Evolutionary conservation across 2,329 filamentous ascomycete species (phyloP).

Genomic region (Paraphoma sp.): DNA sequence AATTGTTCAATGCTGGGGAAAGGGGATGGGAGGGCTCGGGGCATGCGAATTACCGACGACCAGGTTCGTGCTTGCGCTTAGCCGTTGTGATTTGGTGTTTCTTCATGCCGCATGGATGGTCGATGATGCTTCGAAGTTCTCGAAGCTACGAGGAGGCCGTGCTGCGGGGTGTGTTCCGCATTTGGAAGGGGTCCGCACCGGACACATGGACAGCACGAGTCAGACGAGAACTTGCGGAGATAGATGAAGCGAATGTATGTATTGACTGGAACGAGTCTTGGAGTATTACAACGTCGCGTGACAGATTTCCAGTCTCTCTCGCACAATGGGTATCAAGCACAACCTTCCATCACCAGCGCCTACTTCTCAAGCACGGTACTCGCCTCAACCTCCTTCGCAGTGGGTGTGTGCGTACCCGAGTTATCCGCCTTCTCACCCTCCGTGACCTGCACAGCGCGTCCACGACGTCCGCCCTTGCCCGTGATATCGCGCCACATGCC

Average conservation of each 20-base stretch:
- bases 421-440: slow-evolving; percentile 23
- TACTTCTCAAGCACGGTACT: not conserved
- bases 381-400: slow-evolving; percentile 18
- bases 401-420: slow-evolving; percentile 24
- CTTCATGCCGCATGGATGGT: not conserved
- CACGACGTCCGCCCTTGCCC: slow-evolving; percentile 22
- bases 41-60: not conserved
- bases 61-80: not conserved
- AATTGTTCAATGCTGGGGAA: slow-evolving; percentile 1
- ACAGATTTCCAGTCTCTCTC: no score
- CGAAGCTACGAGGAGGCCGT: not conserved
- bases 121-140: not conserved
- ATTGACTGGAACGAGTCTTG: not conserved
- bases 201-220: not conserved
- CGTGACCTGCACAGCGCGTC: slow-evolving; percentile 14
- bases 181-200: not conserved
- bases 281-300: no score
- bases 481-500: slow-evolving; percentile 37
- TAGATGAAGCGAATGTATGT: not conserved
- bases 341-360: not conserved
- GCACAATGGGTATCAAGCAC: not conserved
- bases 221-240: not conserved
- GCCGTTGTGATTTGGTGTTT: not conserved
- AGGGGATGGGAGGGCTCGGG: not conserved
- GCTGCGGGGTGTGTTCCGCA: not conserved